A percentile compares a stretch with the other conserved stretches of the same genome.
phyloP scores from a whole-genome alignment of 2,329 filamentous ascomycete species.

The Truncatella angustata region DNA sequence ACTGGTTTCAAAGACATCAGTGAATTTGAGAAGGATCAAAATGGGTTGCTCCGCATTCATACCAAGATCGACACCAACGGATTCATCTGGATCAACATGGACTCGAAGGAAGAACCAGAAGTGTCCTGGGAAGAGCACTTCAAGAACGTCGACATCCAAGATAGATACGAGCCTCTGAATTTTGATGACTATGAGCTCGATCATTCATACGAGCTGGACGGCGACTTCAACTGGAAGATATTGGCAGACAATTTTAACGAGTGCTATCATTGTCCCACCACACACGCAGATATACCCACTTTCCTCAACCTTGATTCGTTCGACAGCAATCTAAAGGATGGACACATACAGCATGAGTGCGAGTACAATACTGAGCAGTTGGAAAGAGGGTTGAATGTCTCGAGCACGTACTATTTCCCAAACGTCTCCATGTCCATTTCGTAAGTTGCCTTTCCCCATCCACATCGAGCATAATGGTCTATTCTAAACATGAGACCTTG shows the following conservation, averaged over 20 bases:
- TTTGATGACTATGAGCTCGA: slow-evolving; percentile 41
- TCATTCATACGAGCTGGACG: slow-evolving; percentile 37
- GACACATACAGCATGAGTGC: slow-evolving; percentile 50
- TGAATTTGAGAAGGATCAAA: slow-evolving; percentile 55
- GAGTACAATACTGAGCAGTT: slow-evolving; percentile 46
- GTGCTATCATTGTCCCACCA: slow-evolving; percentile 49
- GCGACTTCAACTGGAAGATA: slow-evolving; percentile 42
- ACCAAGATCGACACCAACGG: slow-evolving; percentile 50
- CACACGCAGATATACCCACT: slow-evolving; percentile 43
- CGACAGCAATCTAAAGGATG: slow-evolving; percentile 45
- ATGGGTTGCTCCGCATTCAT: slow-evolving; percentile 55
- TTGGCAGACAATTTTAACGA: slow-evolving; percentile 50
- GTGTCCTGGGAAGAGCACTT: slow-evolving; percentile 39
- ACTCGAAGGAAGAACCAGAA: slow-evolving; percentile 25
- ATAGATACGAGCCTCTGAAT: slow-evolving; percentile 30
- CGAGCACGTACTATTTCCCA: slow-evolving; percentile 48
- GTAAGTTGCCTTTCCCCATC: slow-evolving; percentile 33
- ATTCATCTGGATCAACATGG: slow-evolving; percentile 55
- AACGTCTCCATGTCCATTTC: slow-evolving; percentile 49
- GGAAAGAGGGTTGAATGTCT: slow-evolving; percentile 41
- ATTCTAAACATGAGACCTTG: neutral
- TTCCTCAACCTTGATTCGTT: slow-evolving; percentile 34
- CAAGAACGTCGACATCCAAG: slow-evolving; percentile 30
- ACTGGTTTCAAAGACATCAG: slow-evolving; percentile 54
- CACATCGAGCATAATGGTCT: neutral